phyloP scores from a whole-genome alignment of 305 asterid genomes.

The Fraxinus floribunda region DNA sequence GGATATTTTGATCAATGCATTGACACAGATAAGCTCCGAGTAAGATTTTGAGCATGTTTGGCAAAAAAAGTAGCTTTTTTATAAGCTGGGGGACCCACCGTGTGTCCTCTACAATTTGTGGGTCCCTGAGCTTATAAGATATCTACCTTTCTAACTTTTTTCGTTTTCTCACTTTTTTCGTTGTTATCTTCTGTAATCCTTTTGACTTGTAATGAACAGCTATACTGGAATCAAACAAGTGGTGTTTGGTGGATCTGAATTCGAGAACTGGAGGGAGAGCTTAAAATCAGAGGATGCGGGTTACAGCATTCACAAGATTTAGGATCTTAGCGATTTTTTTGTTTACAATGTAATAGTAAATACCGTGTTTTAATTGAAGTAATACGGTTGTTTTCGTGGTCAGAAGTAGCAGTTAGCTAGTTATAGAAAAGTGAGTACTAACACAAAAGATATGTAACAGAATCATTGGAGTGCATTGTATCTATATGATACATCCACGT shows the following conservation, averaged over 20 bases:
- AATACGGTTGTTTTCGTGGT: neutral
- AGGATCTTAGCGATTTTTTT: conserved; percentile 19
- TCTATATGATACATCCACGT: neutral
- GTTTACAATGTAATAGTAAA: neutral
- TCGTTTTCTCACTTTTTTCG: neutral
- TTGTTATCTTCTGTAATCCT: neutral
- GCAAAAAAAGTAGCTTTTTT: neutral
- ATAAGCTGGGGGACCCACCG: neutral
- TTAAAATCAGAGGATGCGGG: conserved; percentile 76
- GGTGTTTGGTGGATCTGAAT: conserved; percentile 81
- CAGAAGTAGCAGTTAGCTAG: neutral
- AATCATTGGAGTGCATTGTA: neutral
- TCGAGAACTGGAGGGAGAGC: conserved; percentile 70
- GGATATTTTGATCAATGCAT: conserved; percentile 82
- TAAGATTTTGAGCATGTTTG: conserved; percentile 35
- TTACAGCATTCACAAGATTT: conserved; percentile 72
- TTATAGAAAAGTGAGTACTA: too few species aligned
- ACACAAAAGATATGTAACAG: neutral
- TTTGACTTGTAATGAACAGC: conserved; percentile 44
- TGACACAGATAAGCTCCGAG: conserved; percentile 85
- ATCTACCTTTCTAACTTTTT: neutral
- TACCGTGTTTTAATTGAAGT: neutral
- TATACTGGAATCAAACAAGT: conserved; percentile 83
- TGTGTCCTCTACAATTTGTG: neutral
- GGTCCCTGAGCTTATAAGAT: neutral